These are phyloP conservation scores for Rhizomucor pusillus DNA, from an alignment of 371 early-diverging fungal genomes.

Conservation along the genomic window DNA sequence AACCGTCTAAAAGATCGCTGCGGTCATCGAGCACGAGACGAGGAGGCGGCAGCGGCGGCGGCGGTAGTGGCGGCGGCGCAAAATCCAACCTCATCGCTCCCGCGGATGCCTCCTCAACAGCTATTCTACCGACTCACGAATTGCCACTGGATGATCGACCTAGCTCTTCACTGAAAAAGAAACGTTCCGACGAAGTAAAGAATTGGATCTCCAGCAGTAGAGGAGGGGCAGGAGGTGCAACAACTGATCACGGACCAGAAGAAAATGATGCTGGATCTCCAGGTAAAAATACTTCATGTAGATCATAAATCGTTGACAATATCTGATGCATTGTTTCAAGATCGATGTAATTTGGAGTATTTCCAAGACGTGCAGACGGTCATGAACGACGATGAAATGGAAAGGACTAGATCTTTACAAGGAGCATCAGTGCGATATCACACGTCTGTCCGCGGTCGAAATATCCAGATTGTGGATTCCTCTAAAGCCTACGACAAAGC, in stretches of 20 bases:
- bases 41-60: neutral
- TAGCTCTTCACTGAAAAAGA: constrained; percentile 27
- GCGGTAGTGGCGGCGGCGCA: constrained; percentile 1
- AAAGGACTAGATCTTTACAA: neutral
- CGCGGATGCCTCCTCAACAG: constrained; percentile 11
- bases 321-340: constrained; percentile 1
- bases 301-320: too few relatives aligned
- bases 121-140: constrained; percentile 12
- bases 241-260: neutral
- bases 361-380: constrained; percentile 34
- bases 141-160: constrained; percentile 23
- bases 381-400: constrained; percentile 13
- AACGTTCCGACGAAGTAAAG: constrained; percentile 41
- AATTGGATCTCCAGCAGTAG: constrained; percentile 35
- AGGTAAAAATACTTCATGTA: neutral
- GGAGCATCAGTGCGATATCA: constrained; percentile 22
- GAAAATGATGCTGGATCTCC: neutral
- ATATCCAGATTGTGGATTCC: constrained; percentile 16
- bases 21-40: constrained; percentile 5
- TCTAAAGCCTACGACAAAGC: constrained; percentile 6
- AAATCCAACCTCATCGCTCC: constrained; percentile 21
- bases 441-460: constrained; percentile 31
- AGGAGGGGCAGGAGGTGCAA: neutral
- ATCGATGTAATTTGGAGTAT: constrained; percentile 21
- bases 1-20: constrained; percentile 11